These are phyloP conservation scores for Corinectria fuckeliana DNA, from an alignment of 2,329 filamentous ascomycete genomes.

Conservation along the genomic window DNA sequence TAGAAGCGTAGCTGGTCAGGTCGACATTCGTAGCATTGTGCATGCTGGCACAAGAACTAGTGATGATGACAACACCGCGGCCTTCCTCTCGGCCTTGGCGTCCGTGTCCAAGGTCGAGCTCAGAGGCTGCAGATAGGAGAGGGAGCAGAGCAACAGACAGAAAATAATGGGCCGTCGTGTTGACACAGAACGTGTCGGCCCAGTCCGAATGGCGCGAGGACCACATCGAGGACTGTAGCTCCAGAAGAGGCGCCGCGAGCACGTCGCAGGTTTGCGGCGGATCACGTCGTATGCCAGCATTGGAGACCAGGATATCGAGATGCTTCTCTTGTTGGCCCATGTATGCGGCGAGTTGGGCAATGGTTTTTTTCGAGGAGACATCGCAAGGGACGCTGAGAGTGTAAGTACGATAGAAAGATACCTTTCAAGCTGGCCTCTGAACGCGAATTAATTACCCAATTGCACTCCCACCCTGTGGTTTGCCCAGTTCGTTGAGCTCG, in stretches of 20 bases:
- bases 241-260: constrained; percentile 47
- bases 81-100: constrained; percentile 43
- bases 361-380: constrained; percentile 49
- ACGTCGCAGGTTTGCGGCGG: constrained; percentile 52
- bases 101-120: constrained; percentile 41
- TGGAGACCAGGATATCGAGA: constrained; percentile 56
- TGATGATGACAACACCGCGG: constrained; percentile 54
- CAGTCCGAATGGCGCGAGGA: constrained; percentile 51
- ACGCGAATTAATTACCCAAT: constrained; percentile 46
- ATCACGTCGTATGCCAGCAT: constrained; percentile 56
- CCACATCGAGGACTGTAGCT: constrained; percentile 55
- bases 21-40: constrained; percentile 60
- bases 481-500: constrained; percentile 48
- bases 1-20: constrained; percentile 57
- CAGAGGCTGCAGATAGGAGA: constrained; percentile 49
- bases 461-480: constrained; percentile 44
- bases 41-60: constrained; percentile 59
- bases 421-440: neutral
- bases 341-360: constrained; percentile 41
- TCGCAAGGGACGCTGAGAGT: constrained; percentile 43
- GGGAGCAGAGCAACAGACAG: constrained; percentile 54
- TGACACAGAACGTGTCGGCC: constrained; percentile 54
- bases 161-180: constrained; percentile 58
- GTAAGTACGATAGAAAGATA: constrained; percentile 11
- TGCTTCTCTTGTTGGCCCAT: constrained; percentile 46